A percentile compares a stretch with the other conserved stretches of the same genome.
Conservation (phyloP, 805 yeast genomes). For the Candida pini region DNA sequence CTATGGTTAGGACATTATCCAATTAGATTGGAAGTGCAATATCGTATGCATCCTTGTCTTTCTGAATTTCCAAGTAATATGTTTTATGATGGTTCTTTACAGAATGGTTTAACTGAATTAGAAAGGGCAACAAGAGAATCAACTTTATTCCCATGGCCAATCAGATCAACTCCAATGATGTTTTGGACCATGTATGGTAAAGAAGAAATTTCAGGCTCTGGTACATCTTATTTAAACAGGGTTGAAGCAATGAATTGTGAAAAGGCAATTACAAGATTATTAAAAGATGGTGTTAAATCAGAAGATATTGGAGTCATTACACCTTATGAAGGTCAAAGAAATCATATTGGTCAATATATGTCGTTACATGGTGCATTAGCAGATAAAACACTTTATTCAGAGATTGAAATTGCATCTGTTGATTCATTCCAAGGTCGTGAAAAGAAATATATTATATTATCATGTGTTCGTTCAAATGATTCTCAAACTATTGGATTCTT, state of each 20-base stretch:
- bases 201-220: conserved; percentile 80
- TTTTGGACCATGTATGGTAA: conserved; percentile 88
- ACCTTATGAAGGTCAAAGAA: conserved; percentile 92
- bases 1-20: conserved; percentile 80
- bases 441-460: conserved; percentile 44
- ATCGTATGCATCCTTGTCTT: conserved; percentile 88
- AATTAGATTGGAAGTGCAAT: conserved; percentile 82
- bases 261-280: conserved; percentile 63
- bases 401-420: conserved; percentile 81
- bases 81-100: conserved; percentile 89
- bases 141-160: conserved; percentile 93
- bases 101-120: conserved; percentile 82
- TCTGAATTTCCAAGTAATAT: conserved; percentile 85
- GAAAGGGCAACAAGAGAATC: conserved; percentile 53
- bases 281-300: conserved; percentile 73
- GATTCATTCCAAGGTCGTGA: conserved; percentile 61
- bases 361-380: conserved; percentile 57
- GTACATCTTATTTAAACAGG: conserved; percentile 77
- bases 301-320: conserved; percentile 87
- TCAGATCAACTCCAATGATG: conserved; percentile 83
- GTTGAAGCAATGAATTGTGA: conserved; percentile 89
- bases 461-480: conserved; percentile 63
- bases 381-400: conserved; percentile 57
- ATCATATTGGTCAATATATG: conserved; percentile 75
- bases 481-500: conserved; percentile 74